phyloP scores from a whole-genome alignment of 345 rosid genomes.

The Eucalyptus caleyi region DNA sequence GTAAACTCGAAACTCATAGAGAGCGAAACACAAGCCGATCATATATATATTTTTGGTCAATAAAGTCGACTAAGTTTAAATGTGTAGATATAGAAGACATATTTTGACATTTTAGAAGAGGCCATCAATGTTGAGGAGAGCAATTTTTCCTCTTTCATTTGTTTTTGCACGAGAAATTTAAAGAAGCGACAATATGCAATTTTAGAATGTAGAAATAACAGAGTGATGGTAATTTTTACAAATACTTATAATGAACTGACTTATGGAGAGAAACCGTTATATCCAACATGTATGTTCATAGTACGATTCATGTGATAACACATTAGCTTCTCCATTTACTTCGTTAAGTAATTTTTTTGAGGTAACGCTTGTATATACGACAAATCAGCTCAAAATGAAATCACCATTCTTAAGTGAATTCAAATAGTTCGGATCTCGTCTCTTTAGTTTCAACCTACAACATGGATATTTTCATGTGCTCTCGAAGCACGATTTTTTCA shows the following conservation, averaged over 20 bases:
- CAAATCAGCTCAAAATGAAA: fast-evolving
- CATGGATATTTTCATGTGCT: not conserved
- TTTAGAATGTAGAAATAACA: too few species aligned
- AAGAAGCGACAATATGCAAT: too few species aligned
- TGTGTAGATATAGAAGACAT: too few species aligned
- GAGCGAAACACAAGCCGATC: fast-evolving
- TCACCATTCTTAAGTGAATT: not conserved
- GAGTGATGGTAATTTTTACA: too few species aligned
- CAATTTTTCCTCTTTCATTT: too few species aligned
- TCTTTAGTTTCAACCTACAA: fast-evolving
- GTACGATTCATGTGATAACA: not conserved
- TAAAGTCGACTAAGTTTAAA: too few species aligned
- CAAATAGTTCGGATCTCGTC: fast-evolving
- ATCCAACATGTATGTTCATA: not conserved
- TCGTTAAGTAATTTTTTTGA: not conserved
- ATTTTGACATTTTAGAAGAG: too few species aligned
- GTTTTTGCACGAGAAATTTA: too few species aligned
- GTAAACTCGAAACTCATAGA: too few species aligned
- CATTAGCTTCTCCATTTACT: not conserved
- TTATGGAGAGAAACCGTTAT: not conserved
- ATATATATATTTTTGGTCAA: too few species aligned
- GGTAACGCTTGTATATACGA: fast-evolving
- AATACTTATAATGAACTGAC: not conserved
- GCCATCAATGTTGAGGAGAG: too few species aligned
- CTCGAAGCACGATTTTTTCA: not conserved